Base-by-base conservation (phyloP, 108 stramenopile genomes). In the Cylindrotheca closterium region DNA sequence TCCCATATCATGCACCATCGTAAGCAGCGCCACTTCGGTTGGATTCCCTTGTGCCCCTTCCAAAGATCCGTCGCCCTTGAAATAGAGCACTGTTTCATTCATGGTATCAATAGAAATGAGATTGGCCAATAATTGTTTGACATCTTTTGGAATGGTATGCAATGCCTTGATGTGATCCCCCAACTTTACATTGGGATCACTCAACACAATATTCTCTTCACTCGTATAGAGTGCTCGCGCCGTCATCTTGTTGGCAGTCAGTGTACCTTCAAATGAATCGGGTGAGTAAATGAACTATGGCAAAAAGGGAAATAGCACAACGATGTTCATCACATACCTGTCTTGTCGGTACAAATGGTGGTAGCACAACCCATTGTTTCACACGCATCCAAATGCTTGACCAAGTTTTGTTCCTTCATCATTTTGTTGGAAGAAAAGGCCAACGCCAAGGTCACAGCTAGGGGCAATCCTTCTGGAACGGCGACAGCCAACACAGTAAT, bases 281-380 rank as follows among this genome's bases (percentile, higher is more conserved):
- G 30, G 34, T 42, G 26, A 45, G 50, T 32, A 25, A 53, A 31
- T n/a, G 31, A n/a, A n/a, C n/a, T n/a, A n/a, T n/a, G n/a, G n/a
- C n/a, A n/a, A n/a, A 56, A 24, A 63, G 52, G 59, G 1, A 49
- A 34, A 46, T 23, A 51, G 32, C 15, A 63, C n/a, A 33, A 33
- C 19, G 42, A 42, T 28, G 2, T 47, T 31, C 0, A 37, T 10
- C 17, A 71, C 79, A 28, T 62, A 81, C 83, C 90, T 60, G 91
- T 93, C 74, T 98, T 98, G 77, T 99, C 98, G 21, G 96, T 95
- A 71, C 98, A 99, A 68, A 99, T 99, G 56, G 94, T 97, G 1
- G 98, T 99, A 18, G 98, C 98, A 78, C 91, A 96, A 33, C 98
- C 98, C 98, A 99, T 99, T 29, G 98, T 99, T 77, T 99, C 98